Evolutionary conservation across 306 rosid genomes (phyloP).

Genomic region (Albizia julibrissin): DNA sequence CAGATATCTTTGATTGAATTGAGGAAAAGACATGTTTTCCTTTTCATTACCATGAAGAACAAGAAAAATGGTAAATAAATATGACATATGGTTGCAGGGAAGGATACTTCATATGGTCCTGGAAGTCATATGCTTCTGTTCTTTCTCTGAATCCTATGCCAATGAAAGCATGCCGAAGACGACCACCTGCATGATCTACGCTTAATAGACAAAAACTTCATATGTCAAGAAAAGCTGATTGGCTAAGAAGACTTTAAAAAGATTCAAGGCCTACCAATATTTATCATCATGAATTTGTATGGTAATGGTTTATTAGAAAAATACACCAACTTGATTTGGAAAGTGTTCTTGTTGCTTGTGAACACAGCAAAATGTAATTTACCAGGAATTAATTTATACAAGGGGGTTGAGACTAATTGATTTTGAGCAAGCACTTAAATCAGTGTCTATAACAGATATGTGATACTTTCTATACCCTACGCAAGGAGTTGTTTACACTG

Average conservation of each 20-base stretch:
- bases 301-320: neutral
- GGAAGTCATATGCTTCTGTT: slow-evolving; percentile 94
- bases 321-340: neutral
- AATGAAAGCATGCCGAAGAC: slow-evolving; percentile 89
- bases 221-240: neutral
- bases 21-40: slow-evolving; percentile 20
- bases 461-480: neutral
- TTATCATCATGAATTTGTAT: neutral
- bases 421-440: neutral
- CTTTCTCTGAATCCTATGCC: slow-evolving; percentile 96
- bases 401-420: neutral
- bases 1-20: slow-evolving; percentile 60
- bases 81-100: neutral
- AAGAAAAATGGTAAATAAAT: slow-evolving; percentile 26
- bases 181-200: slow-evolving; percentile 61
- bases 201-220: slow-evolving; percentile 19
- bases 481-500: neutral
- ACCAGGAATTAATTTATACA: neutral
- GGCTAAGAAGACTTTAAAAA: neutral
- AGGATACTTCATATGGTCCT: slow-evolving; percentile 89
- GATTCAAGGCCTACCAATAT: too few relatives aligned
- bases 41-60: slow-evolving; percentile 8
- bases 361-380: neutral
- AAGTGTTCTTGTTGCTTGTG: neutral
- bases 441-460: too few relatives aligned